Evolutionary conservation across 495 filamentous ascomycete species (phyloP).

Genomic region (Neurospora africana): DNA sequence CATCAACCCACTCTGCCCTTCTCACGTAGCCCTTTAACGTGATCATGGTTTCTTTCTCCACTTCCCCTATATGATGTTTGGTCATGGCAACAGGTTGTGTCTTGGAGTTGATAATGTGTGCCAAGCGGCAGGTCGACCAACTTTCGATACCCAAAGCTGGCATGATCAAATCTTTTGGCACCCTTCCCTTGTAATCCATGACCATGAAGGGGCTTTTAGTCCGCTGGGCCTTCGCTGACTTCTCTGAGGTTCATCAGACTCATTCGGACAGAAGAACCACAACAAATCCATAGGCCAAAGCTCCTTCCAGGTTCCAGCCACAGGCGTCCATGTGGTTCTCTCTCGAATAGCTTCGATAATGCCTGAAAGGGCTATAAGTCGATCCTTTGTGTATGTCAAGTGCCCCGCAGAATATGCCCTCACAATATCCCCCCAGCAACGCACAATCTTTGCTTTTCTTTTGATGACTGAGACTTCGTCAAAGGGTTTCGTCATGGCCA

Average conservation of each 20-base stretch:
- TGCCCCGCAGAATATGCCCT: neutral
- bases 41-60: neutral
- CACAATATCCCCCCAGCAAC: neutral
- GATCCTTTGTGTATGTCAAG: neutral
- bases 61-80: neutral
- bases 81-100: neutral
- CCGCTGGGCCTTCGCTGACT: neutral
- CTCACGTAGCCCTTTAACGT: neutral
- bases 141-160: too few species aligned
- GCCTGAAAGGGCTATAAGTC: neutral
- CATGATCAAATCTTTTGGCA: neutral
- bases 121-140: neutral
- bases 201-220: neutral
- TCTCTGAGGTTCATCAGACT: neutral
- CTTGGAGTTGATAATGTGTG: neutral
- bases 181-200: neutral
- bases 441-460: neutral
- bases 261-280: neutral
- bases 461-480: neutral
- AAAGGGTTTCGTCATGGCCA: neutral
- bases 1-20: neutral
- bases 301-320: neutral
- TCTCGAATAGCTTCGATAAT: neutral
- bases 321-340: neutral
- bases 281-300: neutral